Evolutionary conservation across 108 stramenopile genomes (phyloP).

Genomic region (Cafeteria roenbergensis): DNA sequence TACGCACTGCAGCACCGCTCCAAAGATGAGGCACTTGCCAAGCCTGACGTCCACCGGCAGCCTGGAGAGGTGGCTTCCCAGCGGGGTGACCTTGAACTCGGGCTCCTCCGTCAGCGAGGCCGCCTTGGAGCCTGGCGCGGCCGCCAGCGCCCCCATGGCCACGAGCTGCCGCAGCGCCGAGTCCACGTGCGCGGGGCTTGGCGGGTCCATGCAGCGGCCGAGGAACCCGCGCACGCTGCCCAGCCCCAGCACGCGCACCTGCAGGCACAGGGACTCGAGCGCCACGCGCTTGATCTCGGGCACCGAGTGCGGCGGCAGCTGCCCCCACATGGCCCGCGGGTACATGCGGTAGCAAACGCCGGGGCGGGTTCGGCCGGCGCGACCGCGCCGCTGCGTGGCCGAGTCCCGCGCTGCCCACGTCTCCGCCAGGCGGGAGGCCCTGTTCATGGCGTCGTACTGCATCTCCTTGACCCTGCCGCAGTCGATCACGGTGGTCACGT

Average conservation of each 20-base stretch:
- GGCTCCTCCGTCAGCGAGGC: background rate
- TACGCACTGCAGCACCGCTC: conserved; percentile 35
- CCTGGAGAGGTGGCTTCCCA: conserved; percentile 34
- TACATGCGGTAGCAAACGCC: conserved; percentile 79
- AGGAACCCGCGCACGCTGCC: conserved; percentile 32
- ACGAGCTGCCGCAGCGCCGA: conserved; percentile 13
- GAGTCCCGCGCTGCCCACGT: conserved; percentile 71
- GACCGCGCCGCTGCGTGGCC: conserved; percentile 72
- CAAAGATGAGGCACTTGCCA: conserved; percentile 45
- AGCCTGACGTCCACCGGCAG: conserved; percentile 42
- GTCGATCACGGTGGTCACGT: conserved; percentile 85
- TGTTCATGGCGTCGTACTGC: conserved; percentile 65
- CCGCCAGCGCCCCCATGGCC: conserved; percentile 14
- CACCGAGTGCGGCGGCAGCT: conserved; percentile 30
- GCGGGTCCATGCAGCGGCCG: conserved; percentile 20
- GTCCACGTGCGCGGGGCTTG: conserved; percentile 12
- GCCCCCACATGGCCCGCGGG: conserved; percentile 37
- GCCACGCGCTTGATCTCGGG: conserved; percentile 45
- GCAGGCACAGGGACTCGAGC: conserved; percentile 36
- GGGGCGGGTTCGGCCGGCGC: conserved; percentile 70
- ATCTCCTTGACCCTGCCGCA: conserved; percentile 79
- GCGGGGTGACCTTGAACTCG: conserved; percentile 41
- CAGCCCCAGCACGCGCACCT: conserved; percentile 17
- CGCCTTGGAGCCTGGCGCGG: background rate
- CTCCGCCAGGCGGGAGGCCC: conserved; percentile 63